Base-by-base conservation (phyloP, 441 rosid genomes). In the Croton laevigatus region DNA sequence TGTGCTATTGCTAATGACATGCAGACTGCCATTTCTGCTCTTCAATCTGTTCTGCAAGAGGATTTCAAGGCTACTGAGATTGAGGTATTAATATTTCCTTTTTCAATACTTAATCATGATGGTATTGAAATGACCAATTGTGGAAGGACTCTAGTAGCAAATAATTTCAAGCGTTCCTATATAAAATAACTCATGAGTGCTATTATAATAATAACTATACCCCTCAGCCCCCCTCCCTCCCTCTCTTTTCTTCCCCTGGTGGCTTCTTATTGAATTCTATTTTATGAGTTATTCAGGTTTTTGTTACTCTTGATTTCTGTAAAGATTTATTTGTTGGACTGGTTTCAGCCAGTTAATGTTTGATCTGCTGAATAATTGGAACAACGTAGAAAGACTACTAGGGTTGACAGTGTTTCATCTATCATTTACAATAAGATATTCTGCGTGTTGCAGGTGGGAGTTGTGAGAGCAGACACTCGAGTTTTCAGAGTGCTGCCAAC, bases 61-160 rank as follows among this genome's bases (percentile, higher is more conserved):
- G 99, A 95, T 75, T 92, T 95, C 83, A 92, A 92, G 86, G 99
- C 98, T 20, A 92, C 88, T 74, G 99, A 92, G 80, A 95, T 95
- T 72, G 97, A 92, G 98, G 98, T 95, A 84, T 58, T 44, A 23
- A 46, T 7, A 4, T 34, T 11, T 38, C 58, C 16, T 5, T 27
- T 5, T 46, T 45, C 38, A 23, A 4, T 46, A 45, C n/a, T 64
- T 46, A 42, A 6, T 46, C 55, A 16, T 45, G 40, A 32, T 59
- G 22, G 48, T 16, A 12, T 63, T 14, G 45, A 20, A 59, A 70
- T 48, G 38, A 48, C 20, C 3, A 11, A 58, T 36, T 4, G 20
- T n/a, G 57, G 12, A 27, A 61, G 14, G 52, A 62, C 22, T 2
- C 32, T 62, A 19, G 13, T 42, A 14, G n/a, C 44, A 51, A 62